Evolutionary conservation across 2,329 filamentous ascomycete species (phyloP), one percentile per base, ranked within the genome.

Genomic region (Phialocephala subalpina): DNA sequence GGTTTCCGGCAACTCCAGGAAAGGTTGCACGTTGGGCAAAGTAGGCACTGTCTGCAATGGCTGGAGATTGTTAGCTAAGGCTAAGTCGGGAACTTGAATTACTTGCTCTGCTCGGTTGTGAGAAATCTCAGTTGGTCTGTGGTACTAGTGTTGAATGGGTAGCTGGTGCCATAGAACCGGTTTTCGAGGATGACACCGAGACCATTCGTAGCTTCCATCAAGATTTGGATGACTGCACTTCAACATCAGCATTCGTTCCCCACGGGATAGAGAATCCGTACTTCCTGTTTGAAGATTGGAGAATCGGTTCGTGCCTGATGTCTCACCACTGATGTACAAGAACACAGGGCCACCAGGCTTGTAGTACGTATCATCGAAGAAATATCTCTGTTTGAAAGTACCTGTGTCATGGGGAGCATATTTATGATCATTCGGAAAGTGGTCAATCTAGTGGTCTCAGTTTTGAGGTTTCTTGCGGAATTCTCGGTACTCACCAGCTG

Each of bases 311-410:
- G 79, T 77, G 3, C 77, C 82, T 38, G 72, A 74, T 1, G 78
- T 76, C 70, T 85, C 83, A 42, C 83, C 83, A 8, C 77, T 78
- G 70, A 85, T 81, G 69, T 82, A 83, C 8, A 84, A 70, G 66
- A 82, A 81, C 0, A 85, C 78, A 1, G 83, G 85, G 0, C 84
- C 84, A 20, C 85, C 84, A 14, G 84, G 78, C 67, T 83, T 80
- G 72, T 86, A 87, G 73, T 86, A 85, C 0, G 80, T 80, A 5
- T 79, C 77, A 67, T 84, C 84, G 55, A 86, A 83, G 71, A 83
- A 86, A 72, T 85, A 87, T 56, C 84, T 80, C 73, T 87, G 84
- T 58, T 79, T 79, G 72, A 86, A 87, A 1, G 83, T 87, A 20
- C 77, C 82, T 64, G 81, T 79, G 14, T 78, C 78, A 68, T 80